Base-by-base conservation (phyloP, 2,329 filamentous ascomycete species). In the Epicoccum sorghinum region DNA sequence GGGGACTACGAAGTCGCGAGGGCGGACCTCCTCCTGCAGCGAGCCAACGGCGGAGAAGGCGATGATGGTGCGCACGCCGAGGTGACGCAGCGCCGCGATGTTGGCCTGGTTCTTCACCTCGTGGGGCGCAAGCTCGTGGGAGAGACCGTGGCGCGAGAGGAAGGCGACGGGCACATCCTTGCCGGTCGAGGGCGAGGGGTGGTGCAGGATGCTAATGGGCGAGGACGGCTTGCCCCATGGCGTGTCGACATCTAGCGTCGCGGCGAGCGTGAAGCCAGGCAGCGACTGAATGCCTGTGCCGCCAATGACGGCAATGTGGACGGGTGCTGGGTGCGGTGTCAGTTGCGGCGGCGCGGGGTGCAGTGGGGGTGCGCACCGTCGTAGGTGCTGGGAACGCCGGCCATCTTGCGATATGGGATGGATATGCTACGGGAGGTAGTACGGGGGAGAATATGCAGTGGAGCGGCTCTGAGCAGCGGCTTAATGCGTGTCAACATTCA, bases 61-160 rank as follows among this genome's bases (percentile, higher is more conserved):
- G 72, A 99, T 90, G 74, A 98, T 86, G 73, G 87, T 90, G 69
- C 93, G 88, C 40, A 98, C 95, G 63, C 95, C 95, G 57, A 99
- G 82, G 67, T 86, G 87, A 62, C 95, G 88, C 59, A 99, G 83
- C n/a, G 95, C 95, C n/a, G 95, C 93, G 69, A 99, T 96, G 81
- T 98, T 99, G 77, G 95, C 95, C 60, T 91, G 91, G 62, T 88
- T 86, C 55, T 93, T 92, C n/a, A 99, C 90, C 78, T 99, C 95
- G 72, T 97, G 93, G 0, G 95, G 95, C 5, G 93, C 91, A 64
- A 90, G 83, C 77, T 97, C 85, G 80, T 99, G 95, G 83, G 95
- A 83, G 10, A 86, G 74, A 62, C 95, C 95, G 78, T 99, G 95
- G 39, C 95, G 91, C 59, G 93, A 91, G 65, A 99, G 86, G 82